Evolutionary conservation across 2,329 filamentous ascomycete species (phyloP).

Genomic region (Diplodia scrobiculata): DNA sequence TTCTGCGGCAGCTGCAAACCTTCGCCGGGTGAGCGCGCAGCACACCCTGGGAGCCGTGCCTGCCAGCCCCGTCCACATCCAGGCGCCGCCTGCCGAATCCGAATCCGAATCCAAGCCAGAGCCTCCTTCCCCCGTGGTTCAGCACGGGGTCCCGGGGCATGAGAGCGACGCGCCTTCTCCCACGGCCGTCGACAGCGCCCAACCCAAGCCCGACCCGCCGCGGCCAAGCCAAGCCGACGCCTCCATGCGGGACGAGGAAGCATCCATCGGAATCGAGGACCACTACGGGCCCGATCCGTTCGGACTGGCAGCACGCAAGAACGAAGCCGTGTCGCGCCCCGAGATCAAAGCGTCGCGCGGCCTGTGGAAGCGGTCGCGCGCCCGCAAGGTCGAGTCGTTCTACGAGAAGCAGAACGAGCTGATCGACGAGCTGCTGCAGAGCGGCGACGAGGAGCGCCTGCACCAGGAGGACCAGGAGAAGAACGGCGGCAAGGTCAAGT

Average conservation of each 20-base stretch:
- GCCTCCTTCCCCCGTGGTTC: no score
- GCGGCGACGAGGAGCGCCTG: constrained; percentile 58
- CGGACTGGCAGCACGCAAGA: constrained; percentile 41
- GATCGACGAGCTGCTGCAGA: constrained; percentile 56
- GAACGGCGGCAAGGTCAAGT: constrained; percentile 48
- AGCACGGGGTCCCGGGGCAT: no score
- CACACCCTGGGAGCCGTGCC: not conserved
- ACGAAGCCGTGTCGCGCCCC: constrained; percentile 44
- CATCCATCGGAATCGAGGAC: not conserved
- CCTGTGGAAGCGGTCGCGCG: constrained; percentile 33
- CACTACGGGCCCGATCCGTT: constrained; percentile 40
- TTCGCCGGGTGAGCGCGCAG: not conserved
- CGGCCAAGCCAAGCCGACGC: not conserved
- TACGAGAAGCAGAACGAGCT: constrained; percentile 47
- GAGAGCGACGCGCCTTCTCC: no score
- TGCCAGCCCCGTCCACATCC: not conserved
- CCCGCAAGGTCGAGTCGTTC: constrained; percentile 47
- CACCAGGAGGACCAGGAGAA: constrained; percentile 55
- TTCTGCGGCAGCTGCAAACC: not conserved
- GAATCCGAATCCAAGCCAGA: not conserved
- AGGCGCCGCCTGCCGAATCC: not conserved
- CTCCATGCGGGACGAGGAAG: not conserved
- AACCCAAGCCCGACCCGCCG: constrained; percentile 24
- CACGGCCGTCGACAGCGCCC: constrained; percentile 10
- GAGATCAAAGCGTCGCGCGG: constrained; percentile 43